Evolutionary conservation across 2,329 filamentous ascomycete species (phyloP).

Genomic region (Berkeleyomyces rouxiae): DNA sequence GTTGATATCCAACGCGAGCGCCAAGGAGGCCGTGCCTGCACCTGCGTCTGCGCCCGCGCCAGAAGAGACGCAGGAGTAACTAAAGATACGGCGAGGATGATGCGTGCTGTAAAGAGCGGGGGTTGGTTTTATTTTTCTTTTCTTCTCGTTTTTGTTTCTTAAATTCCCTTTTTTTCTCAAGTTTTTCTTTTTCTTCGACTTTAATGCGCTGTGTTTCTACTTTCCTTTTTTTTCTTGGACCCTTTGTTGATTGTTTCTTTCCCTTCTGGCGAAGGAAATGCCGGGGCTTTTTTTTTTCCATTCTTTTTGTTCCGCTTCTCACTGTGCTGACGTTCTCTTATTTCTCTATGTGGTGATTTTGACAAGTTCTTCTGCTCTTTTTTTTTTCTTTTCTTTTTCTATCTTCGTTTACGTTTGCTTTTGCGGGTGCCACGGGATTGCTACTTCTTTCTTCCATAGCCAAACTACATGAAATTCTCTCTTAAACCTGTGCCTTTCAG

Average conservation of each 20-base stretch:
- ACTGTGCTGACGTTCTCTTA: background rate
- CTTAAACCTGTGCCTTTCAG: background rate
- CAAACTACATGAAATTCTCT: background rate
- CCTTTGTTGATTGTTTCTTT: background rate
- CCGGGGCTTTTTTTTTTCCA: background rate
- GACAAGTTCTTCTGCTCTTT: background rate
- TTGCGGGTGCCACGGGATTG: background rate
- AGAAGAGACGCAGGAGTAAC: background rate
- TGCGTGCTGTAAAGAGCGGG: background rate
- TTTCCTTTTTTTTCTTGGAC: background rate
- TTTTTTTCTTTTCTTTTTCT: background rate
- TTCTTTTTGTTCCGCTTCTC: background rate
- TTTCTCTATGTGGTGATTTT: background rate
- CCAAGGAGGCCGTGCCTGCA: background rate
- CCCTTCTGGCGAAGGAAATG: background rate
- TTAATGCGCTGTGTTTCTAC: background rate
- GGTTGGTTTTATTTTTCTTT: background rate
- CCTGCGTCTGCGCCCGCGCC: background rate
- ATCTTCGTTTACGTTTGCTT: background rate
- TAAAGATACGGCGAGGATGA: background rate
- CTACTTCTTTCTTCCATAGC: too few relatives aligned
- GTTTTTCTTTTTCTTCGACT: constrained; percentile 1
- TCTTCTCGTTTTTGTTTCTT: background rate
- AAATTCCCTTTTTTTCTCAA: background rate
- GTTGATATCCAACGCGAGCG: constrained; percentile 31